Percentiles rank a stretch among this genome's conserved stretches.
Evolutionary conservation across 352 stramenopile species (phyloP).

Genomic region (Discostella stelligera): DNA sequence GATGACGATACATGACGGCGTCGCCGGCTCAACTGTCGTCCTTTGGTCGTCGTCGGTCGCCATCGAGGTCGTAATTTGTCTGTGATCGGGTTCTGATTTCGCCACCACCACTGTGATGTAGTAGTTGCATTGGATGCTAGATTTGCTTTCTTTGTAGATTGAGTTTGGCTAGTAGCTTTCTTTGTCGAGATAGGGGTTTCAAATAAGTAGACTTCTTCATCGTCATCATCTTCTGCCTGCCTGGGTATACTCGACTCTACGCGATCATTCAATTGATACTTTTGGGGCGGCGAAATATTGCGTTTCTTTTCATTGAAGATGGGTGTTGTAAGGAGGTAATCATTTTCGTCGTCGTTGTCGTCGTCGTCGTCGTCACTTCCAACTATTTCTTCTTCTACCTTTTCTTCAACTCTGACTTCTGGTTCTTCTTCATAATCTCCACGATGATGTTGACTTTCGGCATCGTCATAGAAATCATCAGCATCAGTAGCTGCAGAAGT

Average conservation of each 20-base stretch:
- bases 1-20: conserved; percentile 13
- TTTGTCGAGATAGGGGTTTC: conserved; percentile 17
- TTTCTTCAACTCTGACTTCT: neutral
- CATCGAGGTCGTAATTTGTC: conserved; percentile 6
- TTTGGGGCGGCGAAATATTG: conserved; percentile 1
- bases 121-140: conserved; percentile 20
- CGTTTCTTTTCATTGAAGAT: conserved; percentile 10
- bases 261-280: conserved; percentile 10
- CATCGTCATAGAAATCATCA: neutral
- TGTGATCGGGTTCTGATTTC: conserved; percentile 16
- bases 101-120: neutral
- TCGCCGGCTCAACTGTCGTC: conserved; percentile 6
- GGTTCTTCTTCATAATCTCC: neutral
- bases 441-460: neutral
- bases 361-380: conserved; percentile 11
- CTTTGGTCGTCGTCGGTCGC: conserved; percentile 4
- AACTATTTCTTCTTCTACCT: neutral
- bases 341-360: conserved; percentile 20
- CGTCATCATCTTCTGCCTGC: neutral
- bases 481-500: neutral
- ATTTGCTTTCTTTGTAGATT: conserved; percentile 23
- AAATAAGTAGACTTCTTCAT: conserved; percentile 20
- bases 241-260: neutral
- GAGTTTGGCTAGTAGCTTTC: neutral
- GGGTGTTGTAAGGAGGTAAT: conserved; percentile 29